These are phyloP conservation scores for Pythium aristosporum DNA, from an alignment of 352 stramenopile species.

Conservation along the genomic window DNA sequence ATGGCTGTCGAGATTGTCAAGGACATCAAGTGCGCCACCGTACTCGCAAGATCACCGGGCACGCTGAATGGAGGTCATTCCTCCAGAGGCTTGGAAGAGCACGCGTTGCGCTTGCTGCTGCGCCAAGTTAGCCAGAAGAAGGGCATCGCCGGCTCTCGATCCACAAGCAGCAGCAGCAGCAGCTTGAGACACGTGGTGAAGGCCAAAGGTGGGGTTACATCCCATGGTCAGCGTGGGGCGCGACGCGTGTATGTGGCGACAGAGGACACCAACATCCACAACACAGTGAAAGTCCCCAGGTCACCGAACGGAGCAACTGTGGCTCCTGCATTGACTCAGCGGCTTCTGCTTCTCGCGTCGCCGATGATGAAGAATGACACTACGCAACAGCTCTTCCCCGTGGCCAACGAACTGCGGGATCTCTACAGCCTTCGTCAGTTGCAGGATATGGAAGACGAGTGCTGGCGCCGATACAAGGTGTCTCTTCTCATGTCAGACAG, in stretches of 20 bases:
- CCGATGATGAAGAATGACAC: constrained; percentile 52
- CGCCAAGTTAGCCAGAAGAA: constrained; percentile 10
- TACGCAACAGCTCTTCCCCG: constrained; percentile 51
- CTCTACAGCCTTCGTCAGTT: constrained; percentile 49
- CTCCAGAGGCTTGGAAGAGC: constrained; percentile 9
- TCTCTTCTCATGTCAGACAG: constrained; percentile 56
- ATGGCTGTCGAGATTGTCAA: constrained; percentile 76
- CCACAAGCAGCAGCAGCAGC: constrained; percentile 1
- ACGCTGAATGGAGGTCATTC: not conserved
- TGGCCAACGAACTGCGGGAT: constrained; percentile 46
- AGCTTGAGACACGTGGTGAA: not conserved
- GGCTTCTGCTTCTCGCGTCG: constrained; percentile 34
- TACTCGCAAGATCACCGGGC: not conserved
- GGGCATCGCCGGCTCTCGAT: not conserved
- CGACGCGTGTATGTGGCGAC: constrained; percentile 8
- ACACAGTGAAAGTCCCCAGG: not conserved
- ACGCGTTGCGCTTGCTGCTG: constrained; percentile 6
- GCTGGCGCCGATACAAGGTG: constrained; percentile 70
- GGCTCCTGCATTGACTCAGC: constrained; percentile 1
- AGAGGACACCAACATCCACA: too few relatives aligned
- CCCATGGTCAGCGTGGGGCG: not conserved
- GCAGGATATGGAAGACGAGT: constrained; percentile 66
- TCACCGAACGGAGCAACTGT: constrained; percentile 3
- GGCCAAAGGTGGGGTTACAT: not conserved
- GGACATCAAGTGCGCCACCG: constrained; percentile 41